Evolutionary conservation across 495 filamentous ascomycete genomes (phyloP).

Genomic region (Annulohypoxylon stygium): DNA sequence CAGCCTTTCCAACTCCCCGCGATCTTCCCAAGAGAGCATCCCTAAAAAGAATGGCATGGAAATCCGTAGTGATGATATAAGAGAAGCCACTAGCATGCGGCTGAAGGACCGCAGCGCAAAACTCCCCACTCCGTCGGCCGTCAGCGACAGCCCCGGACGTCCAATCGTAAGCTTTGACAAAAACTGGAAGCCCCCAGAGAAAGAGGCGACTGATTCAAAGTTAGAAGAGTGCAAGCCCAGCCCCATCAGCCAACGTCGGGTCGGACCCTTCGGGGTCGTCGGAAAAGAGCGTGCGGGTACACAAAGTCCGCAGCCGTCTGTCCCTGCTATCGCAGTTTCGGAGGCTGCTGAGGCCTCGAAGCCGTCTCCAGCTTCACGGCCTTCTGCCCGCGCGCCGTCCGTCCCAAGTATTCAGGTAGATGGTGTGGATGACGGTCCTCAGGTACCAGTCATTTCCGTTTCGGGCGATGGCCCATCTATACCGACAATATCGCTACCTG

Average conservation of each 20-base stretch:
- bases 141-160: conserved; percentile 85
- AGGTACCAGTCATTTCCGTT: conserved; percentile 48
- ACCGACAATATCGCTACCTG: conserved; percentile 62
- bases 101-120: conserved; percentile 86
- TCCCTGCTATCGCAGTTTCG: conserved; percentile 75
- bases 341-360: conserved; percentile 55
- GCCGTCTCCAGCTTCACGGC: conserved; percentile 49
- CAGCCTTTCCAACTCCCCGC: conserved; percentile 55
- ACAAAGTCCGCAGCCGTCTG: conserved; percentile 51
- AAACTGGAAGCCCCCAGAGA: conserved; percentile 77
- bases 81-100: conserved; percentile 89
- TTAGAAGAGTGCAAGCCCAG: conserved; percentile 57
- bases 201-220: conserved; percentile 68
- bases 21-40: conserved; percentile 48
- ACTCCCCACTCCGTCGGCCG: conserved; percentile 84
- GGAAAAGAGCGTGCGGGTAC: conserved; percentile 48
- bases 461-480: conserved; percentile 49
- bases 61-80: conserved; percentile 86
- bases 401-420: conserved; percentile 58
- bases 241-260: conserved; percentile 33
- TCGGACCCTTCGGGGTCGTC: conserved; percentile 48
- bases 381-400: conserved; percentile 52
- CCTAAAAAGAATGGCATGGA: conserved; percentile 80
- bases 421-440: conserved; percentile 48
- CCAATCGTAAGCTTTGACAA: conserved; percentile 94